Percentiles rank a stretch among this genome's conserved stretches.
Conservation (phyloP, 305 asterid genomes). For the Fraxinus velutina region DNA sequence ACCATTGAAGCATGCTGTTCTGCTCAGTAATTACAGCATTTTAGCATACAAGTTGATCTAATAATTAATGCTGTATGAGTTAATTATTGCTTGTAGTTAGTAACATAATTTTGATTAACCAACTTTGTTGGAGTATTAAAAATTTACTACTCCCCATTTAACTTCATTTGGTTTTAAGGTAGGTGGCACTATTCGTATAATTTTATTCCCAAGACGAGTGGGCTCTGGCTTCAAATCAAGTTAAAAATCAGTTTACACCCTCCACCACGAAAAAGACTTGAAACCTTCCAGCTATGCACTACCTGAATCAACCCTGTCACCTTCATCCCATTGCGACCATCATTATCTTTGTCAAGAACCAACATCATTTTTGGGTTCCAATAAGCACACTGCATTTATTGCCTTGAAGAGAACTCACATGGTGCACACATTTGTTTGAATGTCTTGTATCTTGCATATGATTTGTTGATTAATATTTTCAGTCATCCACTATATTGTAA, state of each 20-base stretch:
- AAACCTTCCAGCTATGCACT: not conserved
- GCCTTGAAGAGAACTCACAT: not conserved
- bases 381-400: not conserved
- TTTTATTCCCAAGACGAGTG: not conserved
- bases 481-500: not conserved
- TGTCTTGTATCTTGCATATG: not conserved
- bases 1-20: not conserved
- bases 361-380: not conserved
- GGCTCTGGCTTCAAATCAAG: not conserved
- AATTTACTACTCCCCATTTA: not conserved
- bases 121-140: not conserved
- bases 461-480: constrained; percentile 4
- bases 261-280: not conserved
- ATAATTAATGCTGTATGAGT: not conserved
- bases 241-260: too few species aligned
- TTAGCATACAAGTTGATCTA: not conserved
- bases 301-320: not conserved
- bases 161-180: not conserved
- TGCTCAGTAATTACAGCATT: not conserved
- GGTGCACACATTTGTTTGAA: not conserved
- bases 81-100: not conserved
- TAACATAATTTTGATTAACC: not conserved
- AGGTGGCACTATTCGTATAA: not conserved
- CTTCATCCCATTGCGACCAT: not conserved
- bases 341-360: not conserved